Conservation (phyloP, 371 early-diverging fungal species). For the Mortierella sp. region DNA sequence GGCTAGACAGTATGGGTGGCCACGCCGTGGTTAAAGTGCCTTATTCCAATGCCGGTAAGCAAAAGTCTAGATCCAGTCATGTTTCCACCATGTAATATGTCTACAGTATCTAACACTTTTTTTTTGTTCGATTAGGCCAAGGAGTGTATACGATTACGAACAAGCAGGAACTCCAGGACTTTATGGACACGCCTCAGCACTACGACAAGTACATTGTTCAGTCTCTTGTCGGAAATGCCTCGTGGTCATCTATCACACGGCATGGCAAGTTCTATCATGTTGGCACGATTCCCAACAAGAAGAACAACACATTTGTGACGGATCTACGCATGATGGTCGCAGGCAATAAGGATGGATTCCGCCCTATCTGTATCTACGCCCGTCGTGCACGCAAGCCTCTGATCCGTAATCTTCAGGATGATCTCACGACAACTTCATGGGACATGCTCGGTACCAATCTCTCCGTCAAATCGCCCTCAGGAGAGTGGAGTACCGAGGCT, state of each 20-base stretch:
- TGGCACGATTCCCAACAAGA: slow-evolving; percentile 93
- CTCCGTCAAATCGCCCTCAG: slow-evolving; percentile 80
- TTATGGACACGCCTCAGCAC: slow-evolving; percentile 85
- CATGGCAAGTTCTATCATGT: slow-evolving; percentile 90
- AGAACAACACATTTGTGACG: slow-evolving; percentile 85
- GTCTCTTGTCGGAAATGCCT: slow-evolving; percentile 91
- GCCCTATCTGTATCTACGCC: slow-evolving; percentile 90
- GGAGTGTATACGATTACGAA: slow-evolving; percentile 95
- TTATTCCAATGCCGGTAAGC: slow-evolving; percentile 88
- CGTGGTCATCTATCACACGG: slow-evolving; percentile 86
- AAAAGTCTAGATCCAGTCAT: not conserved
- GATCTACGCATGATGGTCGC: slow-evolving; percentile 94
- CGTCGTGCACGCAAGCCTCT: slow-evolving; percentile 86
- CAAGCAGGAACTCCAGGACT: slow-evolving; percentile 75
- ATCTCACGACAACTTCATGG: slow-evolving; percentile 78
- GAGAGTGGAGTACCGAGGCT: slow-evolving; percentile 89
- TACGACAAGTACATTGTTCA: slow-evolving; percentile 97
- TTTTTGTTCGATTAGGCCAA: slow-evolving; percentile 65
- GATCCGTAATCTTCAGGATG: slow-evolving; percentile 71
- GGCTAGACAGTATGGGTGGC: slow-evolving; percentile 89
- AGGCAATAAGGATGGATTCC: slow-evolving; percentile 82
- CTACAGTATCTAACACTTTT: not conserved
- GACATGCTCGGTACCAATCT: slow-evolving; percentile 96
- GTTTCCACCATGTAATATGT: not conserved
- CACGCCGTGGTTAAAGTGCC: slow-evolving; percentile 94